Evolutionary conservation across 345 rosid species (phyloP).

Genomic region (Mangifera indica): DNA sequence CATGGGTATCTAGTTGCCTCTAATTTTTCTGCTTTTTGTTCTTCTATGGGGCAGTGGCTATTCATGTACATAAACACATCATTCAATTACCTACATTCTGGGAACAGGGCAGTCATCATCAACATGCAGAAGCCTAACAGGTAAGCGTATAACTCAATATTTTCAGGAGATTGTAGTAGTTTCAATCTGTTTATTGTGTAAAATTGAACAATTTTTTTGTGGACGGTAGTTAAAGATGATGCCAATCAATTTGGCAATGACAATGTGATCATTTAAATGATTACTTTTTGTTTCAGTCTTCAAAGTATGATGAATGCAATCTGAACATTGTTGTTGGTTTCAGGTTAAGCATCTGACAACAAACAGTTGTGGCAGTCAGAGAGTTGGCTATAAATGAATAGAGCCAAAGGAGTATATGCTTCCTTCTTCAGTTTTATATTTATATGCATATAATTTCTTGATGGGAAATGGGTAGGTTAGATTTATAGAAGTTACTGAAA

Average conservation of each 20-base stretch:
- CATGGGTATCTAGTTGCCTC: background rate
- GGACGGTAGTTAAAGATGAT: background rate
- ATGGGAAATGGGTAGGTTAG: constrained; percentile 6
- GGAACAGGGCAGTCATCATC: constrained; percentile 13
- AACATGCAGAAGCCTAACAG: constrained; percentile 11
- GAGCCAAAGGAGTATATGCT: background rate
- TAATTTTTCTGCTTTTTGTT: background rate
- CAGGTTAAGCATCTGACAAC: constrained; percentile 17
- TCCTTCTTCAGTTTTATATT: background rate
- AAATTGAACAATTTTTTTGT: background rate
- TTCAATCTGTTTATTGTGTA: background rate
- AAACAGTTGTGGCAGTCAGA: background rate
- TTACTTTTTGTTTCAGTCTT: background rate
- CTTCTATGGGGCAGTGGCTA: constrained; percentile 22
- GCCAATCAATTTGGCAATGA: background rate
- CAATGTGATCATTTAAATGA: background rate
- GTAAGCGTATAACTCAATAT: constrained; percentile 10
- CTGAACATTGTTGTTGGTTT: background rate
- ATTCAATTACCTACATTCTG: background rate
- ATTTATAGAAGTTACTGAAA: constrained; percentile 11
- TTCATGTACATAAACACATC: constrained; percentile 18
- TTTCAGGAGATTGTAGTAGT: background rate
- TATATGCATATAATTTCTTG: background rate
- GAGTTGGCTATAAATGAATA: background rate
- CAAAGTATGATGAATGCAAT: background rate